phyloP scores from a whole-genome alignment of 345 rosid species.

The Acer yangbiense region DNA sequence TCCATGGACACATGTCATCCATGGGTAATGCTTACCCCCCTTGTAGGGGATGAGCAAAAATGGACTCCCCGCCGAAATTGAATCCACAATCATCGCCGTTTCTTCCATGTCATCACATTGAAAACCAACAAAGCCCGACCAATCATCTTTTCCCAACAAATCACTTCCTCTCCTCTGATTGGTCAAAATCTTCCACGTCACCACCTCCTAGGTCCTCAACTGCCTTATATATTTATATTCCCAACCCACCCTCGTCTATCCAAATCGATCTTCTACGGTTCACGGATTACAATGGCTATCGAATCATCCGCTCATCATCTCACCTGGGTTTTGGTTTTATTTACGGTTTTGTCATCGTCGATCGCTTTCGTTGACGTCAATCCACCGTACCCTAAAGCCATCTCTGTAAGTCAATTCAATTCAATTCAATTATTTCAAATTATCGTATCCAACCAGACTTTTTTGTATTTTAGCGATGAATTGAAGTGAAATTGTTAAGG shows the following conservation, averaged over 20 bases:
- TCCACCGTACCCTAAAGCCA: conserved; percentile 65
- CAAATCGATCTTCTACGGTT: conserved; percentile 4
- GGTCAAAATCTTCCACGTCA: conserved; percentile 55
- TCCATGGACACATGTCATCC: too few species aligned
- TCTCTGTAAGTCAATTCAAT: conserved; percentile 47
- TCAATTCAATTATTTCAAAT: not conserved
- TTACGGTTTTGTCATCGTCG: conserved; percentile 36
- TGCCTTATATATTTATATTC: not conserved
- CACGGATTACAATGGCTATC: conserved; percentile 24
- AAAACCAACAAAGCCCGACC: conserved; percentile 1
- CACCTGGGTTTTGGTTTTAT: conserved; percentile 38
- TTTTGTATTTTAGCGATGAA: too few species aligned
- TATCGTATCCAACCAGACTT: too few species aligned
- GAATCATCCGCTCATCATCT: conserved; percentile 19
- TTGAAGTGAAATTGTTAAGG: too few species aligned
- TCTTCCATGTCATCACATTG: not conserved
- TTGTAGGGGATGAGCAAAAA: too few species aligned
- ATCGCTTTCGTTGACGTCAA: conserved; percentile 39
- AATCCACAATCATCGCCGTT: not conserved
- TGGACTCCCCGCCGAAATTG: not conserved
- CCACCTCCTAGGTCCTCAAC: not conserved
- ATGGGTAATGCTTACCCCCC: too few species aligned
- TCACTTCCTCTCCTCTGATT: conserved; percentile 45
- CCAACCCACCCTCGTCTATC: not conserved
- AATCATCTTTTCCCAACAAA: conserved; percentile 30